Evolutionary conservation across 2,329 filamentous ascomycete species (phyloP).

Genomic region (Fusarium udum): DNA sequence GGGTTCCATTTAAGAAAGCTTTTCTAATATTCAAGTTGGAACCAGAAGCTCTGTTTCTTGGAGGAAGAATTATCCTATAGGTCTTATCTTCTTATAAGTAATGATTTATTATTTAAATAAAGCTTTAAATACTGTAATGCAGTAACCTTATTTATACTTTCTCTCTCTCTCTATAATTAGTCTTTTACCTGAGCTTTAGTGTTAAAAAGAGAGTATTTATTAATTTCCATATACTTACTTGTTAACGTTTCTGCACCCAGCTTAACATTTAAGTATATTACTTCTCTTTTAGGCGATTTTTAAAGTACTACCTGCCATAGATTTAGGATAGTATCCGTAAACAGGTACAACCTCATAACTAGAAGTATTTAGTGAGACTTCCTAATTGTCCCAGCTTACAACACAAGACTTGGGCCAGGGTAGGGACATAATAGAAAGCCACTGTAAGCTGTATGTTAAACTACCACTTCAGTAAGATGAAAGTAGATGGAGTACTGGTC

Average conservation of each 20-base stretch:
- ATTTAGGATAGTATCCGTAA: not conserved
- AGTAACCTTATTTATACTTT: not conserved
- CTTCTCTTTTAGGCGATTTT: no score
- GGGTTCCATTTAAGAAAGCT: not conserved
- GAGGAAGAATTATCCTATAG: rapidly evolving
- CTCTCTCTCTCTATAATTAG: not conserved
- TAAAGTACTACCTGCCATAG: not conserved
- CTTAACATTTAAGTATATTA: no score
- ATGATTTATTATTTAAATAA: not conserved
- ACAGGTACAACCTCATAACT: no score
- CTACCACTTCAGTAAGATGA: not conserved
- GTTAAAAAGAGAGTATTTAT: no score
- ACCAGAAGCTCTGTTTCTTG: not conserved
- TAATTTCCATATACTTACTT: no score
- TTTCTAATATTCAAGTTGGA: no score
- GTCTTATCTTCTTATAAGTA: not conserved
- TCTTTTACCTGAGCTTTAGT: no score
- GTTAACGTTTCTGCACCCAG: no score
- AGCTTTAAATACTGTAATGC: not conserved
- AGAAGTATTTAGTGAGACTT: no score
- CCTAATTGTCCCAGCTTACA: no score
- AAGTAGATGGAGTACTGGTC: not conserved
- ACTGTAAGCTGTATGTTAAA: not conserved
- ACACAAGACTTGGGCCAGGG: no score
- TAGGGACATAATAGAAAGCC: no score